Conservation (phyloP, 176 grass and related monocot genomes). For the Musa schizocarpa region DNA sequence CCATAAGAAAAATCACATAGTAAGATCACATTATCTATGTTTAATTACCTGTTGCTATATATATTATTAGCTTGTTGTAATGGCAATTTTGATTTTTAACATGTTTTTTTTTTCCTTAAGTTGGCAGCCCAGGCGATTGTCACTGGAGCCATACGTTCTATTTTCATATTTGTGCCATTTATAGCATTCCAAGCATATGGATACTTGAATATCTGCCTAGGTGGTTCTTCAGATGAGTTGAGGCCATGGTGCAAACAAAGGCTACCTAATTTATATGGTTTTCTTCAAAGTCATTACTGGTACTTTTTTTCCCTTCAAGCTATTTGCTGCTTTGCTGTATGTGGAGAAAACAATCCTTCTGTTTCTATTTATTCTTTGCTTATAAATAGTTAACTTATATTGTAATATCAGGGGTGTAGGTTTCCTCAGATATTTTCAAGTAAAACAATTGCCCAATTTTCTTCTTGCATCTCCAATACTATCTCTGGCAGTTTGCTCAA, state of each 20-base stretch:
- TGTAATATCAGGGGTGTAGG: conserved; percentile 56
- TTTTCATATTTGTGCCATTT: conserved; percentile 74
- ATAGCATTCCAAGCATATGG: conserved; percentile 82
- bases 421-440: conserved; percentile 94
- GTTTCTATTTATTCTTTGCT: background rate
- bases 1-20: conserved; percentile 54
- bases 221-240: conserved; percentile 27
- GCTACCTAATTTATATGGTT: conserved; percentile 77
- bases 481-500: conserved; percentile 61
- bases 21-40: conserved; percentile 27
- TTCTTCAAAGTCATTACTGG: conserved; percentile 90
- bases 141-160: conserved; percentile 31
- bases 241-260: conserved; percentile 77
- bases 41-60: background rate
- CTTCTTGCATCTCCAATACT: conserved; percentile 76
- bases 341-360: background rate
- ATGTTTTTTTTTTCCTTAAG: conserved; percentile 35
- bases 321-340: background rate
- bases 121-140: conserved; percentile 41
- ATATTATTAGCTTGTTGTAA: background rate
- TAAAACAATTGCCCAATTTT: conserved; percentile 97
- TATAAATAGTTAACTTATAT: background rate
- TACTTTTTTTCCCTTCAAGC: conserved; percentile 29
- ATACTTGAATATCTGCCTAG: conserved; percentile 74
- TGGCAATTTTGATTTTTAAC: background rate